Conservation (phyloP, 306 rosid genomes). For the Pterocarpus macrocarpus region DNA sequence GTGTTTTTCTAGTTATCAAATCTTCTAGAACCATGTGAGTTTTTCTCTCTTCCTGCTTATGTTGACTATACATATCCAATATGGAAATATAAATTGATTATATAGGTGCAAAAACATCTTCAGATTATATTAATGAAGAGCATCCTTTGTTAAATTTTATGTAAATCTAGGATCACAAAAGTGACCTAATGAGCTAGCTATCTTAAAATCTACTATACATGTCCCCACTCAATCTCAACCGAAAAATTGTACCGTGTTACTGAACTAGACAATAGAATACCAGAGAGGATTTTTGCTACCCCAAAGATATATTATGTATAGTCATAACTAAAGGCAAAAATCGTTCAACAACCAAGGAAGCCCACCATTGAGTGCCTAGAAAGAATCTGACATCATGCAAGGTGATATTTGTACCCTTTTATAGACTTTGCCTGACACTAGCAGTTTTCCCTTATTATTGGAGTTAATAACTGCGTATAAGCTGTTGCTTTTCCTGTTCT, state of each 20-base stretch:
- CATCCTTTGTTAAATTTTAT: not conserved
- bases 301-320: no score
- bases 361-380: no score
- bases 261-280: not conserved
- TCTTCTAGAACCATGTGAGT: not conserved
- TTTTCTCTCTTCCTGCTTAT: not conserved
- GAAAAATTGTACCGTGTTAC: not conserved
- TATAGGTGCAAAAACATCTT: not conserved
- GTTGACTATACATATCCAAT: not conserved
- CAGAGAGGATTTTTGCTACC: not conserved
- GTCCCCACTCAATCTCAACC: not conserved
- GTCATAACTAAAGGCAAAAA: no score
- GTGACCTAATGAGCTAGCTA: not conserved
- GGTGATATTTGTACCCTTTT: no score
- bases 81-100: constrained; percentile 3
- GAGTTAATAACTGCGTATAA: no score
- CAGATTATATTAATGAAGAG: not conserved
- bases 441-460: no score
- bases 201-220: not conserved
- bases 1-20: not conserved
- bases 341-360: no score
- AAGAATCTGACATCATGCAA: no score
- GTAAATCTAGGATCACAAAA: constrained; percentile 15
- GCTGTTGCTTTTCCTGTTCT: no score
- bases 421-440: no score